A percentile compares a stretch with the other conserved stretches of the same genome.
These are phyloP conservation scores for Boletus speciosus DNA, from an alignment of 768 basidiomycete species.

Conservation along the genomic window DNA sequence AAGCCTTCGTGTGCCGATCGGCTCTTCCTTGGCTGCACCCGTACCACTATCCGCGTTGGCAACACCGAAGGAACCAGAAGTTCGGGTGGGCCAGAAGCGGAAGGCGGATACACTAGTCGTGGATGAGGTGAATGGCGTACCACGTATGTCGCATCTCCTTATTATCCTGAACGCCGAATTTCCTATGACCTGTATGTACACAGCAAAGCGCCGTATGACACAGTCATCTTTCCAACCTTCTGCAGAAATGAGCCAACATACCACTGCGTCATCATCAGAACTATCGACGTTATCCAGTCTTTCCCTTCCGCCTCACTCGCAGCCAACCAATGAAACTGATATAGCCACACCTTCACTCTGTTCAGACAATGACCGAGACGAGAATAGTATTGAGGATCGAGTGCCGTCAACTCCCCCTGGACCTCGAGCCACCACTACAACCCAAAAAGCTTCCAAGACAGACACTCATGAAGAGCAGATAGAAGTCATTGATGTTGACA, in stretches of 20 bases:
- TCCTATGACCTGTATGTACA: conserved; percentile 15
- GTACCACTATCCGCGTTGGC: conserved; percentile 7
- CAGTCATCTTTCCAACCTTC: conserved; percentile 26
- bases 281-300: conserved; percentile 27
- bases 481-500: conserved; percentile 39
- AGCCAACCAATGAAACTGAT: conserved; percentile 38
- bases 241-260: conserved; percentile 14
- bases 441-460: background rate
- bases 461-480: conserved; percentile 10
- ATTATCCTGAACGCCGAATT: background rate
- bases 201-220: conserved; percentile 39
- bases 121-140: conserved; percentile 27
- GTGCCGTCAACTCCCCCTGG: conserved; percentile 51
- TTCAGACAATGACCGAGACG: conserved; percentile 65
- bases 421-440: conserved; percentile 20
- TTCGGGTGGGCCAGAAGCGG: conserved; percentile 30
- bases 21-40: conserved; percentile 22
- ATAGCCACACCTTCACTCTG: conserved; percentile 66
- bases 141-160: conserved; percentile 31
- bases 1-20: conserved; percentile 25
- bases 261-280: conserved; percentile 14
- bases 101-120: conserved; percentile 22
- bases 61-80: conserved; percentile 7
- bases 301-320: conserved; percentile 15
- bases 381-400: conserved; percentile 45